A percentile compares a stretch with the other conserved stretches of the same genome.
Evolutionary conservation across 2,329 filamentous ascomycete species (phyloP).

Genomic region (Xylaria digitata): DNA sequence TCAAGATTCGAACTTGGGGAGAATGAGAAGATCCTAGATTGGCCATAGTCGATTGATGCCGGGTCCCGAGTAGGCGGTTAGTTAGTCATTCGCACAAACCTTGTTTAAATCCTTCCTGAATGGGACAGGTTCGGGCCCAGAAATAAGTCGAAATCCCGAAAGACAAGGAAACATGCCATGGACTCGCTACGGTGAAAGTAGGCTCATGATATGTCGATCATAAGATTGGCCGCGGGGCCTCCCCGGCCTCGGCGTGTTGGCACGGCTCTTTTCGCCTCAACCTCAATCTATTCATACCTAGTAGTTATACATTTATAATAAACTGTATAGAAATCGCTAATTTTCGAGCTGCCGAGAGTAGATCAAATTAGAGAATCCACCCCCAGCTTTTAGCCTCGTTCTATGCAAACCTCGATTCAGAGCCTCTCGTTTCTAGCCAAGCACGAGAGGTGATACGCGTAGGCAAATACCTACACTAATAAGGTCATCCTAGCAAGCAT

Average conservation of each 20-base stretch:
- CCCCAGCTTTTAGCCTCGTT: not conserved
- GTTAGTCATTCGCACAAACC: not conserved
- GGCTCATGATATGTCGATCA: slow-evolving; percentile 27
- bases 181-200: slow-evolving; percentile 20
- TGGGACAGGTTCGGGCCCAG: not conserved
- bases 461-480: not conserved
- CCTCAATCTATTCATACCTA: not conserved
- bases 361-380: not conserved
- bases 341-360: not conserved
- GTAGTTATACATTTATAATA: not conserved
- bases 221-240: slow-evolving; percentile 20
- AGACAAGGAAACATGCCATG: slow-evolving; percentile 3
- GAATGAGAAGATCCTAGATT: no score
- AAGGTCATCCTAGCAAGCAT: not conserved
- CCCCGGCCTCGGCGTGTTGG: slow-evolving; percentile 15
- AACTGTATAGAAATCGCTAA: not conserved
- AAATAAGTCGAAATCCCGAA: slow-evolving; percentile 6
- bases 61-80: not conserved
- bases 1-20: slow-evolving; percentile 4
- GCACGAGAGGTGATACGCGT: not conserved
- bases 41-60: not conserved
- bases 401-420: not conserved
- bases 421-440: not conserved
- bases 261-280: slow-evolving; percentile 1
- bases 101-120: not conserved